Evolutionary conservation across 176 grass and related monocot species (phyloP).

Genomic region (Aegilops tauschii): DNA sequence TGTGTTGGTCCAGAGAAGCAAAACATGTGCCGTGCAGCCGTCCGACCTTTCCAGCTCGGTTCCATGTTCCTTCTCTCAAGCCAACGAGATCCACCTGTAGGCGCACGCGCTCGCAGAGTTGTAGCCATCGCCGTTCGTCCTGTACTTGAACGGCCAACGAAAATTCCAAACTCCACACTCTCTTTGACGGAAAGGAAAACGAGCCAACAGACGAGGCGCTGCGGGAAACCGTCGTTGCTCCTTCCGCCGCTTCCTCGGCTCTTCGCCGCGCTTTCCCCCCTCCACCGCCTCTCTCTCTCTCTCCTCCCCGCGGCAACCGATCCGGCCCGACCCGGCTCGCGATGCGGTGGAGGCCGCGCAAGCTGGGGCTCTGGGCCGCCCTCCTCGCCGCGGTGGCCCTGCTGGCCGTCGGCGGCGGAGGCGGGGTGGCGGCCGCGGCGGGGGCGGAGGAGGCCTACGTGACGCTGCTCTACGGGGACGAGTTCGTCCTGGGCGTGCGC

Average conservation of each 20-base stretch:
- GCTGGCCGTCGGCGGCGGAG: background rate
- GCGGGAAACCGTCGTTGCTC: background rate
- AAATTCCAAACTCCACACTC: background rate
- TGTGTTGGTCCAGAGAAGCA: too few relatives aligned
- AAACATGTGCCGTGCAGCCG: background rate
- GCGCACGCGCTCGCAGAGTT: background rate
- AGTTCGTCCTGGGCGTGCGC: constrained; percentile 75
- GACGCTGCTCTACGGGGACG: constrained; percentile 75
- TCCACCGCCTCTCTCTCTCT: background rate
- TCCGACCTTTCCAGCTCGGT: background rate
- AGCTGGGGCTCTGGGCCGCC: constrained; percentile 23
- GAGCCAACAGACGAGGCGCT: background rate
- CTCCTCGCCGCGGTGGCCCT: constrained; percentile 16
- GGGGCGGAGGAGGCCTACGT: constrained; percentile 56
- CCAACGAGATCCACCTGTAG: constrained; percentile 11
- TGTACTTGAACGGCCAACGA: constrained; percentile 16
- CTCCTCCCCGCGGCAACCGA: background rate
- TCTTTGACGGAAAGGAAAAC: background rate
- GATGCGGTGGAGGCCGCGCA: background rate
- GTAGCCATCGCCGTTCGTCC: constrained; percentile 1
- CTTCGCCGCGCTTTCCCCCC: background rate
- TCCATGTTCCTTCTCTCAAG: background rate
- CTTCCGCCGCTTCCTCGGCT: background rate
- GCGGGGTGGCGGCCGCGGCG: background rate
- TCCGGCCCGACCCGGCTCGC: background rate